These are phyloP conservation scores for Adansonia gregorii DNA, from an alignment of 441 rosid genomes.

Conservation along the genomic window DNA sequence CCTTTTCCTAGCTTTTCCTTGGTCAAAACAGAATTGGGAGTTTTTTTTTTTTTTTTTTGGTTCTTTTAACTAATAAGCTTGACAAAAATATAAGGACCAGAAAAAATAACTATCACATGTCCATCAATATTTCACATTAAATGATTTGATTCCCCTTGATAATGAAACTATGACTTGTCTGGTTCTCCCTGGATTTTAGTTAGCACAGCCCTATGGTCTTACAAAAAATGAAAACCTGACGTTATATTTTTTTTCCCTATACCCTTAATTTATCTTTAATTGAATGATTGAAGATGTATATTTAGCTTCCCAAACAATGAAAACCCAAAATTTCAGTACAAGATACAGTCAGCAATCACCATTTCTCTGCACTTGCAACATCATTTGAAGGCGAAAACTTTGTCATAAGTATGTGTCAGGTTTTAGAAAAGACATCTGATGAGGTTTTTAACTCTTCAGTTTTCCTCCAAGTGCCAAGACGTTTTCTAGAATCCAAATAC, in stretches of 20 bases:
- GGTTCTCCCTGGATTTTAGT: neutral
- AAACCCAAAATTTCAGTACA: neutral
- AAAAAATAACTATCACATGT: neutral
- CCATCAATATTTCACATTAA: neutral
- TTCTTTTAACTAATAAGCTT: too few relatives aligned
- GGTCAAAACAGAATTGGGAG: too few relatives aligned
- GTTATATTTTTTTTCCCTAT: neutral
- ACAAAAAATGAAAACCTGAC: neutral
- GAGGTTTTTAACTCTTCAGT: slow-evolving; percentile 9
- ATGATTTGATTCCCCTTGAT: neutral
- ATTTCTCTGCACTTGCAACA: neutral
- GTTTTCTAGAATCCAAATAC: neutral
- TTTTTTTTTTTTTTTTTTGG: too few relatives aligned
- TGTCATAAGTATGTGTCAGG: neutral
- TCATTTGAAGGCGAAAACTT: neutral
- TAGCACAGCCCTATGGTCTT: neutral
- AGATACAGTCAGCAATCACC: neutral
- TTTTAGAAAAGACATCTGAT: neutral
- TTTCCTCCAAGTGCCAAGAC: neutral
- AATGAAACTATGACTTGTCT: neutral
- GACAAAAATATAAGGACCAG: neutral
- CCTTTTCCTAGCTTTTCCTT: too few relatives aligned
- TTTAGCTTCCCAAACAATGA: neutral
- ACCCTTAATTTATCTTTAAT: neutral
- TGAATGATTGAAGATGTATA: neutral